These are phyloP conservation scores for Geotrichum bryndzae DNA, from an alignment of 1,139 yeast genomes.

Conservation along the genomic window DNA sequence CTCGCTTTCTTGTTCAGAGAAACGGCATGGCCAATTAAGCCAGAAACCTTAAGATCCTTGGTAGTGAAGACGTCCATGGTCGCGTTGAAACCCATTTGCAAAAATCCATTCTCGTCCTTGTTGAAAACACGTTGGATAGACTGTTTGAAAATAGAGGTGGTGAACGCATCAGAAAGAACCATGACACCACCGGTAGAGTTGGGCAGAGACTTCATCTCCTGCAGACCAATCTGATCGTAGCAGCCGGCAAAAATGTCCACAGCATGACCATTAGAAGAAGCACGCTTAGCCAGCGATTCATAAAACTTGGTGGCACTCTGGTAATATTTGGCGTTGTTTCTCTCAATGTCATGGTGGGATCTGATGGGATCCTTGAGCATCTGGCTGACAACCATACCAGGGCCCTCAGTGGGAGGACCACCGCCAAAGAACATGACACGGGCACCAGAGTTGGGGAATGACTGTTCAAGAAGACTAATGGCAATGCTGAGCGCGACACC, in stretches of 20 bases:
- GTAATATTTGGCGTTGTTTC: constrained; percentile 83
- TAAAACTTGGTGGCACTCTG: constrained; percentile 81
- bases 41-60: constrained; percentile 77
- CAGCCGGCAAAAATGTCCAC: constrained; percentile 93
- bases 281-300: constrained; percentile 65
- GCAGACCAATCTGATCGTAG: constrained; percentile 92
- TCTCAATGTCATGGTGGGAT: constrained; percentile 92
- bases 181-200: constrained; percentile 85
- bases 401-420: constrained; percentile 93
- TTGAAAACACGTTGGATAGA: constrained; percentile 76
- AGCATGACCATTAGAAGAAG: constrained; percentile 66
- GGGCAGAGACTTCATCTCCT: constrained; percentile 82
- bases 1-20: constrained; percentile 36
- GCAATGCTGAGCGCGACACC: constrained; percentile 92
- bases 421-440: constrained; percentile 87
- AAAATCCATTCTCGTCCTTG: constrained; percentile 77
- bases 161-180: constrained; percentile 84
- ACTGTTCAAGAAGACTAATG: constrained; percentile 69
- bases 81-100: constrained; percentile 62
- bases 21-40: constrained; percentile 78
- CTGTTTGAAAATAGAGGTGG: constrained; percentile 89
- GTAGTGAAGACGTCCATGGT: constrained; percentile 78
- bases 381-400: constrained; percentile 89
- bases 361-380: constrained; percentile 93
- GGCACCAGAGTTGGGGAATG: constrained; percentile 88